Evolutionary conservation across 2,329 filamentous ascomycete genomes (phyloP).

Genomic region (Ophiostoma tasmaniense): DNA sequence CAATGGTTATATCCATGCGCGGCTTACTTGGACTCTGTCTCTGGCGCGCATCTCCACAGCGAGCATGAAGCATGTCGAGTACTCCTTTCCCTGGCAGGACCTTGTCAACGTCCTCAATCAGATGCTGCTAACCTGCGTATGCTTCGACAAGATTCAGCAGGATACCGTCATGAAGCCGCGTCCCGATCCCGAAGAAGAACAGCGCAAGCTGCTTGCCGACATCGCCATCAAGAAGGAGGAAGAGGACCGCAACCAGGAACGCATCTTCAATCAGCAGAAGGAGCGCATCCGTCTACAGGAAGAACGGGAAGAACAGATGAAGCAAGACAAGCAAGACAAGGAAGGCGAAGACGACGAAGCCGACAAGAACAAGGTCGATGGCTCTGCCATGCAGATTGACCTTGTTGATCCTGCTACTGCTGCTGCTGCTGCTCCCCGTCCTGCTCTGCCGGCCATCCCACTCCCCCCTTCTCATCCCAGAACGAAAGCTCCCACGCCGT

Average conservation of each 20-base stretch:
- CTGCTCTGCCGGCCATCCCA: too few species aligned
- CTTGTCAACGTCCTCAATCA: slow-evolving; percentile 34
- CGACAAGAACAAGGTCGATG: not conserved
- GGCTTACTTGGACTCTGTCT: slow-evolving; percentile 49
- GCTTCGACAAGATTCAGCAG: slow-evolving; percentile 32
- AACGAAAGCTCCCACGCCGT: not conserved
- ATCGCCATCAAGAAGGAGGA: not conserved
- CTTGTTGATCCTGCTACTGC: not conserved
- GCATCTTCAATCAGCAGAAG: not conserved
- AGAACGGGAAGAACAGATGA: not conserved
- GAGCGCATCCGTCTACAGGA: not conserved
- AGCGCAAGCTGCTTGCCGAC: not conserved
- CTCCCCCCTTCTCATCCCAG: not conserved
- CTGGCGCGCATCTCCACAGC: slow-evolving; percentile 32
- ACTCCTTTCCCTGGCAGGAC: slow-evolving; percentile 32
- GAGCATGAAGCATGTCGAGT: slow-evolving; percentile 38
- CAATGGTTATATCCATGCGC: slow-evolving; percentile 54
- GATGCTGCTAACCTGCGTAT: slow-evolving; percentile 22
- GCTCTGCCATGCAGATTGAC: not conserved
- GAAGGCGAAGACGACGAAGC: not conserved
- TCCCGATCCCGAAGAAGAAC: not conserved
- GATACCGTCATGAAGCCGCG: slow-evolving; percentile 31
- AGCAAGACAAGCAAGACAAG: not conserved
- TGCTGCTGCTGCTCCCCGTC: not conserved
- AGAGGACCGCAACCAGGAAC: not conserved